These are phyloP conservation scores for Mortierella sp. DNA, from an alignment of 371 early-diverging fungal genomes.

Conservation along the genomic window DNA sequence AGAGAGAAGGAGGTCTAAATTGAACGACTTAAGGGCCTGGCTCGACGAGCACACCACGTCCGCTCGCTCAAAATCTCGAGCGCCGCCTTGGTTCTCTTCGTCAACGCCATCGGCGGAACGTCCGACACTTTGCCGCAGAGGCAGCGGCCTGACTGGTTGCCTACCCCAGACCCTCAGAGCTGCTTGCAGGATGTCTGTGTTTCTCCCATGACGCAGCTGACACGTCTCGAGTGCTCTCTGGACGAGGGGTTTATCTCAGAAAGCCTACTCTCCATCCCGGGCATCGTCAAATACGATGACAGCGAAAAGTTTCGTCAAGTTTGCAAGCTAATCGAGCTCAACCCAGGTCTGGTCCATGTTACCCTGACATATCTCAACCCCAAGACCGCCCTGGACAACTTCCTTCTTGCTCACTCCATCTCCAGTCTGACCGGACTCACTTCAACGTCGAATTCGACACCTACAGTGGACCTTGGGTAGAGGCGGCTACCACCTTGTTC, in stretches of 20 bases:
- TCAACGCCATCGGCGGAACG: not conserved
- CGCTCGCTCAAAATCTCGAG: not conserved
- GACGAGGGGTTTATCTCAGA: not conserved
- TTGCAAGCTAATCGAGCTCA: not conserved
- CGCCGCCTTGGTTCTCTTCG: not conserved
- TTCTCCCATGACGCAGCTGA: not conserved
- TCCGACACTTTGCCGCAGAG: not conserved
- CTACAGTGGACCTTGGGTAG: not conserved
- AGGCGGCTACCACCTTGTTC: not conserved
- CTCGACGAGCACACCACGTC: not conserved
- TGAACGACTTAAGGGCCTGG: not conserved
- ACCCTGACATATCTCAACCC: not conserved
- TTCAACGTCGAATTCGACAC: not conserved
- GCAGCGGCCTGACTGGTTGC: not conserved
- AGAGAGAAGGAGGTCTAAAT: not conserved
- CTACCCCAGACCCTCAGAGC: not conserved
- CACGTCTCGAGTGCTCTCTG: not conserved
- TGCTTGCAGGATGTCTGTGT: not conserved
- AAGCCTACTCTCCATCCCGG: not conserved
- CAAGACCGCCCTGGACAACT: not conserved
- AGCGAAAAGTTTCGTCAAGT: not conserved
- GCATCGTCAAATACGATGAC: not conserved
- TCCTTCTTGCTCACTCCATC: not conserved
- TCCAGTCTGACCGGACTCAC: not conserved
- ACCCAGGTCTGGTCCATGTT: not conserved